phyloP scores from a whole-genome alignment of 345 rosid genomes.

The Salix purpurea region DNA sequence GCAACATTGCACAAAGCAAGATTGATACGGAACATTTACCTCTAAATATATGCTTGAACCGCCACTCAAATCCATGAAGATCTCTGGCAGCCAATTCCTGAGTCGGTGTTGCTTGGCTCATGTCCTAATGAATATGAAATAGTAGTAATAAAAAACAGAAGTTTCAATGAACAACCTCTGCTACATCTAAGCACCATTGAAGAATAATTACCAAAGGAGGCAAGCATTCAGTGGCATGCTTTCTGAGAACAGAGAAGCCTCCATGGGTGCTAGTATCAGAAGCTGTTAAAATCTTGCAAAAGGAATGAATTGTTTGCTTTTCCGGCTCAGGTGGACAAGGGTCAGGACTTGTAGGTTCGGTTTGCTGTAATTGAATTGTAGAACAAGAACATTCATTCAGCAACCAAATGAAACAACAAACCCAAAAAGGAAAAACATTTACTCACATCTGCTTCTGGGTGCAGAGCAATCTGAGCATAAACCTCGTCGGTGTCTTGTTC shows the following conservation, averaged over 20 bases:
- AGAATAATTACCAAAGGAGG: constrained; percentile 65
- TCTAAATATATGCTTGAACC: constrained; percentile 88
- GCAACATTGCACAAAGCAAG: background rate
- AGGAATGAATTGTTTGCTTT: constrained; percentile 56
- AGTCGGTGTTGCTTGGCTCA: constrained; percentile 80
- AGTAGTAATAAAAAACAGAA: background rate
- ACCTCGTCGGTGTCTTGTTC: constrained; percentile 97
- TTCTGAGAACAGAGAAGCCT: constrained; percentile 87
- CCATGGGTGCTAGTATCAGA: constrained; percentile 99
- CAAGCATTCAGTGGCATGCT: constrained; percentile 88
- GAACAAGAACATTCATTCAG: background rate
- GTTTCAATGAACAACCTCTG: background rate
- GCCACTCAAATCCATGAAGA: constrained; percentile 91
- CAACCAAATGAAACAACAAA: background rate
- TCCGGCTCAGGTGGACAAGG: constrained; percentile 36
- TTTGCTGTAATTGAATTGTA: constrained; percentile 29
- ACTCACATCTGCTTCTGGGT: constrained; percentile 64
- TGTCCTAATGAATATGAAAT: constrained; percentile 48
- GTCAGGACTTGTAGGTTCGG: constrained; percentile 56
- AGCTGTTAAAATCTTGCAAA: constrained; percentile 87
- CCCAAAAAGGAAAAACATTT: background rate
- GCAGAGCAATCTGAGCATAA: constrained; percentile 81
- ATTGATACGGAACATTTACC: constrained; percentile 34
- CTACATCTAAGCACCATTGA: background rate
- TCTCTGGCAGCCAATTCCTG: constrained; percentile 92